These are phyloP conservation scores for Setaria viridis DNA, from an alignment of 202 grass and related monocot species.

Conservation along the genomic window DNA sequence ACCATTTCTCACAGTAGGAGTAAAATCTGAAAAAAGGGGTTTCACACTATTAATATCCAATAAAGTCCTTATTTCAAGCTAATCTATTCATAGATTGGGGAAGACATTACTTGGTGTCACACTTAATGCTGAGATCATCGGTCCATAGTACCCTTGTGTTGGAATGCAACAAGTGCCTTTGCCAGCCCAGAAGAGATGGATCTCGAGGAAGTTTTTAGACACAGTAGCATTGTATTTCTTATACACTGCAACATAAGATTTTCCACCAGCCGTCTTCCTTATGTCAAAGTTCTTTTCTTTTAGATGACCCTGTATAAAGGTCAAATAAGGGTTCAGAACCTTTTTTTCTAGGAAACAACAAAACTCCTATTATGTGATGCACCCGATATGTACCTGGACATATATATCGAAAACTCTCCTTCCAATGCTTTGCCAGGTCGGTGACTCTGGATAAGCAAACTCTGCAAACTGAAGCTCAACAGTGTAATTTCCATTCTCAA, in stretches of 20 bases:
- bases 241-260: constrained; percentile 55
- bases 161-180: constrained; percentile 76
- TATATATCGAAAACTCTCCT: constrained; percentile 79
- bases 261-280: constrained; percentile 61
- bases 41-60: constrained; percentile 7
- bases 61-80: neutral
- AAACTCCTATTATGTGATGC: neutral
- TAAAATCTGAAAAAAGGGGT: constrained; percentile 59
- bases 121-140: constrained; percentile 70
- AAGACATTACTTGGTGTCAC: constrained; percentile 56
- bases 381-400: constrained; percentile 55
- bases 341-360: neutral
- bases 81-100: neutral
- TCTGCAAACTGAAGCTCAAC: constrained; percentile 72
- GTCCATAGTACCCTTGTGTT: constrained; percentile 60
- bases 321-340: constrained; percentile 1
- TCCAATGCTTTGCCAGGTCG: constrained; percentile 56
- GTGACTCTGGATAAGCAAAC: constrained; percentile 51
- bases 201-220: constrained; percentile 73
- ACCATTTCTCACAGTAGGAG: constrained; percentile 63
- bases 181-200: constrained; percentile 82
- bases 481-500: constrained; percentile 82
- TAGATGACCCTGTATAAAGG: constrained; percentile 52
- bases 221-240: constrained; percentile 54
- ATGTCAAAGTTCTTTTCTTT: constrained; percentile 70